Percentiles rank a stretch among this genome's conserved stretches.
These are phyloP conservation scores for Imleria badia DNA, from an alignment of 768 basidiomycete genomes.

Conservation along the genomic window DNA sequence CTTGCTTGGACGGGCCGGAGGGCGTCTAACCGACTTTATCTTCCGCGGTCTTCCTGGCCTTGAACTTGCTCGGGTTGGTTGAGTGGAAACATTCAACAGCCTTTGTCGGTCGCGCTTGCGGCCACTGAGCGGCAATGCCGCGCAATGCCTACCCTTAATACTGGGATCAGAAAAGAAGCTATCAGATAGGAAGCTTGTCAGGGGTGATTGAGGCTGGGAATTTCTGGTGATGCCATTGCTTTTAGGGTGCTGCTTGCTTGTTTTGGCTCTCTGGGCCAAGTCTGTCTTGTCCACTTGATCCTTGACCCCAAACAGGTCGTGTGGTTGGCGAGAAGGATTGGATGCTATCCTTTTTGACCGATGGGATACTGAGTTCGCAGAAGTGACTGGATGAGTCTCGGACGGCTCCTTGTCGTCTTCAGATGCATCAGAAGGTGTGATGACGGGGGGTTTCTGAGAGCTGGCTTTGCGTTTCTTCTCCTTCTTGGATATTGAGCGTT, in stretches of 20 bases:
- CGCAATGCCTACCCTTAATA: background rate
- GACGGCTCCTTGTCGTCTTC: conserved; percentile 19
- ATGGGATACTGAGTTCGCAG: conserved; percentile 1
- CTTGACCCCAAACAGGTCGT: background rate
- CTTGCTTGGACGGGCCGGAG: conserved; percentile 7
- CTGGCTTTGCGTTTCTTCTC: conserved; percentile 24
- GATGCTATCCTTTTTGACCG: conserved; percentile 13
- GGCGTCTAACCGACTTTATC: background rate
- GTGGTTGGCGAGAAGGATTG: background rate
- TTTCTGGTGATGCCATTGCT: background rate
- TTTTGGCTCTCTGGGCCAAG: background rate
- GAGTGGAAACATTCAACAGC: background rate
- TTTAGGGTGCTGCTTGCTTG: background rate
- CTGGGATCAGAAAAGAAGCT: background rate
- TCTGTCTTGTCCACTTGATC: background rate
- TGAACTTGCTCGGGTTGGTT: background rate
- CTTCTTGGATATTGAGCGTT: background rate
- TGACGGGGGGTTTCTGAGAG: conserved; percentile 19
- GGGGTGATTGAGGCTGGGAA: background rate
- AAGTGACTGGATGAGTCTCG: background rate
- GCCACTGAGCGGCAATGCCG: background rate
- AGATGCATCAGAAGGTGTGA: conserved; percentile 21
- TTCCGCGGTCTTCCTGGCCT: background rate
- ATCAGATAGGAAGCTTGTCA: background rate
- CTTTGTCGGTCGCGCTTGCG: background rate